Conservation (phyloP, 192 early-diverging fungal species). For the Backusella mclennaniae region DNA sequence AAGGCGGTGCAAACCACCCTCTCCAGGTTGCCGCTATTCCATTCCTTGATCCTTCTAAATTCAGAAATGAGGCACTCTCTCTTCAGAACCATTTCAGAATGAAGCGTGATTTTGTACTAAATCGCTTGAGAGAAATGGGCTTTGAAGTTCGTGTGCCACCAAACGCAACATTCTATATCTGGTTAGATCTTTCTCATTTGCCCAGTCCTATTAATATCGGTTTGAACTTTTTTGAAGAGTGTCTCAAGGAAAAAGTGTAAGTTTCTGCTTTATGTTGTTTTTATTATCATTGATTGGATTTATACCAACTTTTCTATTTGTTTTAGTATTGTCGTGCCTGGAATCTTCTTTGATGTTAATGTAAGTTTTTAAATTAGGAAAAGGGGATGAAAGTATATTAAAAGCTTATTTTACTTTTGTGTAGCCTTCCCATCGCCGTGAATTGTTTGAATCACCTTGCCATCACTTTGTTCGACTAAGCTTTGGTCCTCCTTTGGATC, state of each 20-base stretch:
- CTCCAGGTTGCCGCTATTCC: slow-evolving; percentile 50
- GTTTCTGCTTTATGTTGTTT: slow-evolving; percentile 6
- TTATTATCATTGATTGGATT: neutral
- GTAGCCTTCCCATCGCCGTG: slow-evolving; percentile 48
- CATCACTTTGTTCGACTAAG: slow-evolving; percentile 49
- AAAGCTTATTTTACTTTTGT: neutral
- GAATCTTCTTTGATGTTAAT: slow-evolving; percentile 59
- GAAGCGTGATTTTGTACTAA: slow-evolving; percentile 46
- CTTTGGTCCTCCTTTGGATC: slow-evolving; percentile 52
- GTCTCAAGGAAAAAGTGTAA: slow-evolving; percentile 52
- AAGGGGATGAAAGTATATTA: neutral
- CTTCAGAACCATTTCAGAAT: slow-evolving; percentile 44
- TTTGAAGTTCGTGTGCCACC: slow-evolving; percentile 37
- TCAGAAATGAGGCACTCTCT: slow-evolving; percentile 36
- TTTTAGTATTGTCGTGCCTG: slow-evolving; percentile 30
- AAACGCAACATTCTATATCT: slow-evolving; percentile 51
- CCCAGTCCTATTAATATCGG: slow-evolving; percentile 50
- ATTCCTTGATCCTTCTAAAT: slow-evolving; percentile 41
- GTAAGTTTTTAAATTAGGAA: slow-evolving; percentile 18
- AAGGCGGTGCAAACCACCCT: slow-evolving; percentile 51
- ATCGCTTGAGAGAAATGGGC: slow-evolving; percentile 36
- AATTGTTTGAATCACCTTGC: slow-evolving; percentile 47
- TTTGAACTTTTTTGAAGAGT: slow-evolving; percentile 50
- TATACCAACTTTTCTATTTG: neutral
- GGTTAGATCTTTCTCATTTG: slow-evolving; percentile 41